Evolutionary conservation across 768 basidiomycete species (phyloP), one percentile per base, ranked within the genome.

Genomic region (Podaxis mareebaensis): DNA sequence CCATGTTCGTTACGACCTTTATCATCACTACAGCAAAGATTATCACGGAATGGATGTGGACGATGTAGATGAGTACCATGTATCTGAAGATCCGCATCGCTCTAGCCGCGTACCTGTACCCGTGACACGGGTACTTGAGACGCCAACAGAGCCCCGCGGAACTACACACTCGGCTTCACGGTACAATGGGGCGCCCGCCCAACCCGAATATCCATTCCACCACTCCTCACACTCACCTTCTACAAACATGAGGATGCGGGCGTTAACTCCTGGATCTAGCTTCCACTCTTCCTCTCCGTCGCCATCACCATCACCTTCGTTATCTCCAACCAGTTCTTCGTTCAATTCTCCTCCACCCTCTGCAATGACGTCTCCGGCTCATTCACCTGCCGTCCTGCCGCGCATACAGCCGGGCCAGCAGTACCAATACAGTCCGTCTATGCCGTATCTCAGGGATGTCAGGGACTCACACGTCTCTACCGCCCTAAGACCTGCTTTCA

Each of bases 401-500:
- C 61, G 48, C 0, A 2, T 30, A 52, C 54, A 38, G n/a, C 15
- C 51, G 10, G 52, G 40, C 17, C 42, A 62, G 10, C 61, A 62
- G 26, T 56, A 38, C 8, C 61, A 67, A 11, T 78, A 77, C 44
- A 74, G 60, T 36, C 72, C 76, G 1, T 77, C 76, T 5, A 68
- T 71, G 5, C 74, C 73, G 1, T 75, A 73, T 58, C 60, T 72
- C 26, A 73, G 68, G 54, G 75, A 72, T n/a, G 65, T 72, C 15
- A 66, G 70, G 13, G 74, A 75, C 52, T 60, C 70, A 15, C 69
- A 71, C 24, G 77, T 78, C 54, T 76, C 76, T 6, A 78, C 76
- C 4, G 74, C 72, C 13, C 67, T 77, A 42, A 69, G 77, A 28
- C 77, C 77, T 17, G 77, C 72, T 5, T 75, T 76, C 57, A 63